phyloP scores from a whole-genome alignment of 225 moss, liverwort and hornwort species.

The Pseudoscleropodium purum region DNA sequence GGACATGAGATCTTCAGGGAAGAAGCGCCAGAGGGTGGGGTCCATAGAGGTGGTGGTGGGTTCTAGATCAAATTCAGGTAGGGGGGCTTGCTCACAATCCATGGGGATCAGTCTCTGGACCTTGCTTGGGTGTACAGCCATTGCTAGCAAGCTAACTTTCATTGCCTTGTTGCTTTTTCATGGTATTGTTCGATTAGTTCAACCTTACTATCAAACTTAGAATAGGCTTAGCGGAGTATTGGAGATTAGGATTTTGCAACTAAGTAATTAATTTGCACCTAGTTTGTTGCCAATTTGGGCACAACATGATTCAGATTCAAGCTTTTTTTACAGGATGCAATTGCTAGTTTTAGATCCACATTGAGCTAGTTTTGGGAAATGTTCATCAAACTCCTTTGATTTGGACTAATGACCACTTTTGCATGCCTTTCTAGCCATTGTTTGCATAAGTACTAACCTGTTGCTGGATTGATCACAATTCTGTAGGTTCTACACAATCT shows the following conservation, averaged over 20 bases:
- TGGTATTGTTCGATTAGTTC: background rate
- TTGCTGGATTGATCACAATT: background rate
- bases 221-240: no score
- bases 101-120: background rate
- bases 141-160: background rate
- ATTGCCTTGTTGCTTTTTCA: background rate
- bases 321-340: background rate
- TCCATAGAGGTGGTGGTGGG: background rate
- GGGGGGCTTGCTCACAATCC: background rate
- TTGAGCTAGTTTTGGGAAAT: background rate
- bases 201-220: background rate
- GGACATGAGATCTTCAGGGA: constrained; percentile 34
- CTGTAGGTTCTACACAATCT: background rate
- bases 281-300: background rate
- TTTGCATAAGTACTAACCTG: background rate
- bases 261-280: background rate
- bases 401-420: background rate
- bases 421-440: background rate
- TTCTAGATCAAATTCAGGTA: background rate
- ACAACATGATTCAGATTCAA: background rate
- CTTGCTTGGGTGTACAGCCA: background rate
- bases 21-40: constrained; percentile 33
- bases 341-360: background rate
- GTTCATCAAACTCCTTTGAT: background rate
- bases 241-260: no score